Evolutionary conservation across 2,329 filamentous ascomycete species (phyloP).

Genomic region (Orbilia ellipsospora): DNA sequence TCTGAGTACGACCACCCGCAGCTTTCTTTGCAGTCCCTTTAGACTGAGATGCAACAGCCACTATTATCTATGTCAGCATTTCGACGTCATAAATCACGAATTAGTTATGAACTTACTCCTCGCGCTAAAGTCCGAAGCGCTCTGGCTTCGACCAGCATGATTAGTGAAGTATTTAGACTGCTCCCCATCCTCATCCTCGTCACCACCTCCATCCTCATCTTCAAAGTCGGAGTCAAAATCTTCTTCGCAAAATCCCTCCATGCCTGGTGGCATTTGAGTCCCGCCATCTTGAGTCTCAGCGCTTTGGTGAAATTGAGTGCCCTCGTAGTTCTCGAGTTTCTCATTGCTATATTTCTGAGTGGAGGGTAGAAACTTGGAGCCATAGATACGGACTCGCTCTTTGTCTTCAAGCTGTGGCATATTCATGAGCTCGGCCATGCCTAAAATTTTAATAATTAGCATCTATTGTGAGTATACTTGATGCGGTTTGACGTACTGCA

Average conservation of each 20-base stretch:
- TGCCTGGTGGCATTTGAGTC: too few relatives aligned
- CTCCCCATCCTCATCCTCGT: slow-evolving; percentile 32
- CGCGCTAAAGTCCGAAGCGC: slow-evolving; percentile 32
- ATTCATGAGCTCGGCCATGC: slow-evolving; percentile 70
- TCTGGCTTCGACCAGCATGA: slow-evolving; percentile 21
- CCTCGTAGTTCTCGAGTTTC: slow-evolving; percentile 48
- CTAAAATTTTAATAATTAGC: slow-evolving; percentile 14
- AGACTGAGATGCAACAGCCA: slow-evolving; percentile 44
- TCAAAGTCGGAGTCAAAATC: slow-evolving; percentile 42
- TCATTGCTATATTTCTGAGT: slow-evolving; percentile 49
- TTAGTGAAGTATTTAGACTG: slow-evolving; percentile 40
- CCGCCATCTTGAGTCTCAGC: slow-evolving; percentile 15
- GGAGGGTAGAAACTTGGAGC: slow-evolving; percentile 40
- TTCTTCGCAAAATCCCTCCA: slow-evolving; percentile 42
- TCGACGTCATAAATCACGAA: neutral
- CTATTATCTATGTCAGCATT: slow-evolving; percentile 20
- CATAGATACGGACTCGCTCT: slow-evolving; percentile 38
- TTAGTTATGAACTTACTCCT: slow-evolving; percentile 28
- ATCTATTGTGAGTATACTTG: too few relatives aligned
- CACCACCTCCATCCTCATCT: slow-evolving; percentile 25
- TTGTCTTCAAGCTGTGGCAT: slow-evolving; percentile 71
- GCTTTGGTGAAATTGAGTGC: slow-evolving; percentile 29
- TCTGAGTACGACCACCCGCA: slow-evolving; percentile 18
- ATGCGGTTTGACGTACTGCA: slow-evolving; percentile 61
- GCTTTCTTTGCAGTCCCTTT: slow-evolving; percentile 21